These are phyloP conservation scores for Lithohypha guttulata DNA, from an alignment of 2,329 filamentous ascomycete species.

Conservation along the genomic window DNA sequence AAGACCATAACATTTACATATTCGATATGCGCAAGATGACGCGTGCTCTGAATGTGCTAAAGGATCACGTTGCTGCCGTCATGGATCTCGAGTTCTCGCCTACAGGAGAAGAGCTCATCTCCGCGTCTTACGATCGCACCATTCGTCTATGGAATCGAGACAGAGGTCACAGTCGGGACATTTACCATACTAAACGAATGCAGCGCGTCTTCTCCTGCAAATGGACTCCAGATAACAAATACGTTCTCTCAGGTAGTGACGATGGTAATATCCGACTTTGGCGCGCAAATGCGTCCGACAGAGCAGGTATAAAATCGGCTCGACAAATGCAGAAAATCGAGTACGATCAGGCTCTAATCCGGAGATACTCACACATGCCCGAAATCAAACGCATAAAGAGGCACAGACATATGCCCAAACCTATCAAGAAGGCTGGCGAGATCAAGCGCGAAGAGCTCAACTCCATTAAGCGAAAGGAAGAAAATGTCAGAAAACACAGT, in stretches of 20 bases:
- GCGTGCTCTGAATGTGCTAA: constrained; percentile 76
- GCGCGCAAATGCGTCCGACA: constrained; percentile 73
- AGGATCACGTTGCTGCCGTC: constrained; percentile 81
- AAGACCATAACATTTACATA: constrained; percentile 86
- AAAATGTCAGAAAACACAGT: constrained; percentile 87
- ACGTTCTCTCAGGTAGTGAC: constrained; percentile 80
- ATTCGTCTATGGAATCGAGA: constrained; percentile 74
- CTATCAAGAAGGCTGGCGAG: constrained; percentile 89
- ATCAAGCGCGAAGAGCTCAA: constrained; percentile 87
- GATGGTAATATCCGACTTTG: constrained; percentile 87
- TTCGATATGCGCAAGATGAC: constrained; percentile 92
- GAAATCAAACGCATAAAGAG: constrained; percentile 83
- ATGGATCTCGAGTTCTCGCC: constrained; percentile 96
- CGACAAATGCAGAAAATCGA: constrained; percentile 79
- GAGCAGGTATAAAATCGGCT: constrained; percentile 75
- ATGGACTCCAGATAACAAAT: constrained; percentile 83
- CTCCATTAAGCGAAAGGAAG: constrained; percentile 78
- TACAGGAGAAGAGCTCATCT: constrained; percentile 86
- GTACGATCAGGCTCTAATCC: constrained; percentile 75
- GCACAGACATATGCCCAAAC: constrained; percentile 82
- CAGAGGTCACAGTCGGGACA: constrained; percentile 74
- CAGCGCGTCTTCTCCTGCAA: constrained; percentile 78
- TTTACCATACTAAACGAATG: constrained; percentile 98
- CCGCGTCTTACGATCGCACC: constrained; percentile 78
- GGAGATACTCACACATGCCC: constrained; percentile 88